Evolutionary conservation across 148 eudicot species (phyloP), one percentile per base, ranked within the genome.

Genomic region (Rhododendron mucronatum): DNA sequence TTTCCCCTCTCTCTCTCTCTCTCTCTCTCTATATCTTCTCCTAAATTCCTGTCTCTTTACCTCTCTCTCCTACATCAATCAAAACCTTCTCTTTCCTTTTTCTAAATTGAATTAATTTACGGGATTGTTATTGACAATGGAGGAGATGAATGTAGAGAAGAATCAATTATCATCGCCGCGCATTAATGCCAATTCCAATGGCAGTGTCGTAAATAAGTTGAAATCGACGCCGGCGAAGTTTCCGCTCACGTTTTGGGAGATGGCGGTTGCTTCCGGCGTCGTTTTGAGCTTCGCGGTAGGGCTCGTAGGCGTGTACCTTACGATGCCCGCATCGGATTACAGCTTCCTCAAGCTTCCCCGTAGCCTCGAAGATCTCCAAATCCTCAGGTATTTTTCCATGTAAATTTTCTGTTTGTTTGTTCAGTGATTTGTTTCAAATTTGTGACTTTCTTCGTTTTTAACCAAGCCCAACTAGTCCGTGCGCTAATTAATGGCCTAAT

Each of bases 341-440:
- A 94, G 96, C 90, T 96, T 96, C 91, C 97, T 96, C 80, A 96
- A 96, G 92, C 92, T 96, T 51, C 99, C 99, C 73, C 93, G 91
- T 41, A 89, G 84, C 75, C 92, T 95, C 39, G 88, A 95, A 82
- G 99, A 96, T 84, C 90, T 96, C 83, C 98, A 93, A 84, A 90
- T 95, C 85, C 95, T 96, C 82, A 92, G 93, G 99, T 96, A 90
- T 26, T 28, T 53, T 53, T 18, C 57, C 57, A 2, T 53, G 57
- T 53, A 1, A 23, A 5, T 23, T 65, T 65, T 12, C 74, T 9
- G 3, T 20, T 23, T 65, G 26, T 11, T 35, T 8, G 3, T 67
- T 26, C 9, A 9, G 73, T 28, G 16, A 0, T 26, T 69, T 13
- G 37, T 55, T 55, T 55, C 61, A 4, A 12, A 67, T 67, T 26